A percentile compares a stretch with the other conserved stretches of the same genome.
Conservation (phyloP, 139 green algal genomes). For the Chlamydomonas eustigma region DNA sequence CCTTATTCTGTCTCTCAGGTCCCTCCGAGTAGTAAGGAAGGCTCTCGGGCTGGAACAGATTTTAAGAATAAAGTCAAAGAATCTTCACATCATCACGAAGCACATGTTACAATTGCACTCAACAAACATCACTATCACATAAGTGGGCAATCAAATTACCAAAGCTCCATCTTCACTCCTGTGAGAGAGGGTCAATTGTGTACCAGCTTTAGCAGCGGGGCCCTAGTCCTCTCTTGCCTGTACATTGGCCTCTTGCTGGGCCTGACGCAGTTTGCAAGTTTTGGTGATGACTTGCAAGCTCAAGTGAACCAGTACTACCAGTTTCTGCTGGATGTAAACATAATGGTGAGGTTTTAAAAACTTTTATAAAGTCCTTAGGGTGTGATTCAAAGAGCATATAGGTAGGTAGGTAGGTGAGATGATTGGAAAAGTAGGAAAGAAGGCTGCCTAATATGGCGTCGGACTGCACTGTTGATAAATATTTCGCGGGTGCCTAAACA, state of each 20-base stretch:
- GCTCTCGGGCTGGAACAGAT: no score
- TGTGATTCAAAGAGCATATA: neutral
- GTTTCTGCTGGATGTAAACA: neutral
- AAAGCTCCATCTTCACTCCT: neutral
- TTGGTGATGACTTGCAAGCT: neutral
- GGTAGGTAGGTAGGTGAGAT: neutral
- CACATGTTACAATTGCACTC: no score
- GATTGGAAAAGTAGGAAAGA: neutral
- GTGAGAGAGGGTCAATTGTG: neutral
- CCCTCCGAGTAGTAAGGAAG: no score
- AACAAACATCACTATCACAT: no score
- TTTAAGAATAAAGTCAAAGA: no score
- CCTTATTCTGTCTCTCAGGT: no score
- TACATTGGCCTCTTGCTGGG: constrained; percentile 5
- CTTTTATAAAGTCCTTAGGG: neutral
- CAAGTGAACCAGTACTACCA: constrained; percentile 14
- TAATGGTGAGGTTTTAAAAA: neutral
- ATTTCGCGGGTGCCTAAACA: neutral
- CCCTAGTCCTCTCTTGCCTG: neutral
- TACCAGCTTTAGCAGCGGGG: neutral
- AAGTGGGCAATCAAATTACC: neutral
- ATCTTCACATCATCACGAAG: no score
- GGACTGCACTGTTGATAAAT: neutral
- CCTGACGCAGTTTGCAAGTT: neutral
- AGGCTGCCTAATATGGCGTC: neutral